These are phyloP conservation scores for Carex sylvatica DNA, from an alignment of 202 grass and related monocot genomes.

Conservation along the genomic window DNA sequence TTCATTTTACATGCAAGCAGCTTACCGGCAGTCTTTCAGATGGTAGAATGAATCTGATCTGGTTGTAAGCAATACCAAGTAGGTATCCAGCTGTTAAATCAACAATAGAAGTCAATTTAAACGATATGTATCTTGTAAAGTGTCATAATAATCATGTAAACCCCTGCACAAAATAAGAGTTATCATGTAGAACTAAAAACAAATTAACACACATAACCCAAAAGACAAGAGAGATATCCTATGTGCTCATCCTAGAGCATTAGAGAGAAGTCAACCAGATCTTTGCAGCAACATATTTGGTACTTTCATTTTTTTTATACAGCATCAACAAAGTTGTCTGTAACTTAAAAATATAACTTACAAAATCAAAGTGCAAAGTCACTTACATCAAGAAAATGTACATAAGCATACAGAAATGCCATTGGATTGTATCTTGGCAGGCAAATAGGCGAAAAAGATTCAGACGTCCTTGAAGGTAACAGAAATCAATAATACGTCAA, in stretches of 20 bases:
- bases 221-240: not conserved
- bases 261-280: not conserved
- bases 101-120: slow-evolving; percentile 9
- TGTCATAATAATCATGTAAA: not conserved
- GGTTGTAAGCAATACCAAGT: slow-evolving; percentile 67
- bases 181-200: not conserved
- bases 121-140: not conserved
- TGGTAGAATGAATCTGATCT: slow-evolving; percentile 92
- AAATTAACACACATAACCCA: not conserved
- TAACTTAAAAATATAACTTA: not conserved
- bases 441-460: slow-evolving; percentile 96
- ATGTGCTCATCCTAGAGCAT: not conserved
- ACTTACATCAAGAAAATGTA: slow-evolving; percentile 99
- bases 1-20: slow-evolving; percentile 7
- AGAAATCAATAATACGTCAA: slow-evolving; percentile 34
- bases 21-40: slow-evolving; percentile 91
- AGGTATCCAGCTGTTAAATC: slow-evolving; percentile 70
- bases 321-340: not conserved
- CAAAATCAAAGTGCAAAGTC: not conserved
- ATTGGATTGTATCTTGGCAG: slow-evolving; percentile 98
- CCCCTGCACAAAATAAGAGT: not conserved
- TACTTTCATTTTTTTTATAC: not conserved
- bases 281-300: not conserved
- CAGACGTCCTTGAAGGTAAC: slow-evolving; percentile 71
- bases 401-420: slow-evolving; percentile 90